These are phyloP conservation scores for Botrytis aclada DNA, from an alignment of 2,329 filamentous ascomycete species.

Conservation along the genomic window DNA sequence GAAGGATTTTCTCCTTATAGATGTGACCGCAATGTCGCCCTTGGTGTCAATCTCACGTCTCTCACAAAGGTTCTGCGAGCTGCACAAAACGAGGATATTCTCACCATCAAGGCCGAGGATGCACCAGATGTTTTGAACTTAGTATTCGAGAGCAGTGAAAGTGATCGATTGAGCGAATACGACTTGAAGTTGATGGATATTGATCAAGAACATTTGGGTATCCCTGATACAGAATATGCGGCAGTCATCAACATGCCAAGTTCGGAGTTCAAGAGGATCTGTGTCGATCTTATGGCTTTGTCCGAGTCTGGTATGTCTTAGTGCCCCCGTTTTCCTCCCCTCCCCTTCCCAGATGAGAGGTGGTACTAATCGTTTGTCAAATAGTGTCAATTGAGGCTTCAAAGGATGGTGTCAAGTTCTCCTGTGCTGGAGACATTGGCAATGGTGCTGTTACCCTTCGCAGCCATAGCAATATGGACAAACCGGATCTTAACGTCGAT, in stretches of 20 bases:
- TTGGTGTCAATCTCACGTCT: constrained; percentile 94
- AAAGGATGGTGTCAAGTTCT: constrained; percentile 97
- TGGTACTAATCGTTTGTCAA: constrained; percentile 24
- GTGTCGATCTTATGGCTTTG: constrained; percentile 83
- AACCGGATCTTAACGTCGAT: constrained; percentile 78
- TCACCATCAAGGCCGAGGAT: constrained; percentile 97
- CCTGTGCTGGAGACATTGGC: constrained; percentile 90
- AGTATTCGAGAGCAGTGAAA: constrained; percentile 85
- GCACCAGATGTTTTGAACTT: constrained; percentile 93
- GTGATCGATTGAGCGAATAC: constrained; percentile 94
- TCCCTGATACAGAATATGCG: constrained; percentile 97
- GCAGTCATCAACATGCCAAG: constrained; percentile 88
- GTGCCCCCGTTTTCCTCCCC: neutral
- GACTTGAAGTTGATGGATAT: constrained; percentile 99
- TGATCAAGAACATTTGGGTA: constrained; percentile 98
- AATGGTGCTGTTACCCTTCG: constrained; percentile 91
- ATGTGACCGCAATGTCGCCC: constrained; percentile 97
- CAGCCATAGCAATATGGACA: constrained; percentile 83
- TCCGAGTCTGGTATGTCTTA: constrained; percentile 81
- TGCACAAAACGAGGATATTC: constrained; percentile 87
- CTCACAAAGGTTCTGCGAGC: constrained; percentile 96
- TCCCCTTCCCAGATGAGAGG: neutral
- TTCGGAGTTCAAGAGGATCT: constrained; percentile 89
- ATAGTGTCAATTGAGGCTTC: constrained; percentile 90
- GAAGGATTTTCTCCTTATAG: constrained; percentile 93